Conservation (phyloP, 2,329 filamentous ascomycete genomes). For the Aurifilum marmelostoma region DNA sequence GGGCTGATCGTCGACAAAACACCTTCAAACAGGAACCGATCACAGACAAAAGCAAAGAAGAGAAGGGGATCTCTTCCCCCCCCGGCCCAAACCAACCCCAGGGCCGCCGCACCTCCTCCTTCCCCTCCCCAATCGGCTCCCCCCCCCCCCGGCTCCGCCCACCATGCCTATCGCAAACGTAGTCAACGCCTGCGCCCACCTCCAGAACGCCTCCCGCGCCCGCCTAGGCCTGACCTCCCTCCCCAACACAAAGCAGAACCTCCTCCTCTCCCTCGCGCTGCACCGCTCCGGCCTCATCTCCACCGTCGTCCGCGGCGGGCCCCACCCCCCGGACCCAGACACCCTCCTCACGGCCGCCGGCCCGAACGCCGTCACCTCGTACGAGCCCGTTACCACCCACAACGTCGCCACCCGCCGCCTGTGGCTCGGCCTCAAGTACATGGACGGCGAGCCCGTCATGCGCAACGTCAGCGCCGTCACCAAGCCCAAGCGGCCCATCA, state of each 20-base stretch:
- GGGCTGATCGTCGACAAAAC: too few relatives aligned
- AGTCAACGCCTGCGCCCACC: constrained; percentile 82
- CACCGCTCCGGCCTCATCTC: constrained; percentile 83
- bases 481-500: constrained; percentile 75
- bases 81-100: constrained; percentile 17
- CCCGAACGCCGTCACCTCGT: constrained; percentile 29
- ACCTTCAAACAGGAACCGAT: too few relatives aligned
- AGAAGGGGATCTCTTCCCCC: constrained; percentile 25
- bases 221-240: constrained; percentile 83
- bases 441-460: constrained; percentile 79
- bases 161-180: constrained; percentile 66
- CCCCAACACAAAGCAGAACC: constrained; percentile 78
- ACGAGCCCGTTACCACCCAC: constrained; percentile 63
- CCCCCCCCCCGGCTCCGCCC: neutral
- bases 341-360: constrained; percentile 46
- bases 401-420: constrained; percentile 77
- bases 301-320: constrained; percentile 73
- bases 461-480: constrained; percentile 67
- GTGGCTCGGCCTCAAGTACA: constrained; percentile 92
- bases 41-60: neutral
- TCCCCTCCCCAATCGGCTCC: neutral
- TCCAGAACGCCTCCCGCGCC: constrained; percentile 87
- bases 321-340: constrained; percentile 54
- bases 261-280: constrained; percentile 73
- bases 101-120: constrained; percentile 14